phyloP scores from a whole-genome alignment of 148 eudicot species.

The Rhododendron kiyosumense region DNA sequence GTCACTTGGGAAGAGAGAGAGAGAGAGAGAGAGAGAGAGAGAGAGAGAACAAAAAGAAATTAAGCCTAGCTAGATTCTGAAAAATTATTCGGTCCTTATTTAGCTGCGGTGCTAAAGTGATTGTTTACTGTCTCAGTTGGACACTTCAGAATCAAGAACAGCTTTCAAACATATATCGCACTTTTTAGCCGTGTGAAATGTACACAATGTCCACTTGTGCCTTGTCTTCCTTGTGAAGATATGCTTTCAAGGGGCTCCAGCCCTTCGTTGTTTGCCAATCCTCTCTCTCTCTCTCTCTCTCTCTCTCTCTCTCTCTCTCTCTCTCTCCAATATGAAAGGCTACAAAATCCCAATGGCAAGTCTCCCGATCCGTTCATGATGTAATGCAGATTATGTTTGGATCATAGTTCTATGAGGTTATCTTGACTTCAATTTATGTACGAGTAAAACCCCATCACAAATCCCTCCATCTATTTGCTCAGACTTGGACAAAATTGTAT shows the following conservation, averaged over 20 bases:
- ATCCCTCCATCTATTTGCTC: neutral
- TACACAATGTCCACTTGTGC: neutral
- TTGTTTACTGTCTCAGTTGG: neutral
- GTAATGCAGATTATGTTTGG: neutral
- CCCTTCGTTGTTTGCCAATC: neutral
- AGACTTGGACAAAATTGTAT: neutral
- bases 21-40: conserved; percentile 1
- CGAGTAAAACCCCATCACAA: neutral
- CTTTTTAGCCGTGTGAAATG: neutral
- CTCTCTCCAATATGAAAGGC: neutral
- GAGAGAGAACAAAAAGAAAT: neutral
- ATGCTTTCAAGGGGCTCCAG: neutral
- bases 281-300: neutral
- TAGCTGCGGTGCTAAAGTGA: neutral
- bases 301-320: neutral
- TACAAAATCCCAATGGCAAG: neutral
- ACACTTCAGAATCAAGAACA: neutral
- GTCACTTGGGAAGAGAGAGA: neutral
- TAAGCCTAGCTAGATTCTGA: conserved; percentile 1
- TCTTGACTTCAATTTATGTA: neutral
- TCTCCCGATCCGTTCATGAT: neutral
- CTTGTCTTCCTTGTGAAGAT: neutral
- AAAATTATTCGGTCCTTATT: neutral
- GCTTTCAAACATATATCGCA: neutral
- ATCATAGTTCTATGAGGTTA: neutral